Evolutionary conservation across 2,329 filamentous ascomycete species (phyloP).

Genomic region (Diplodia corticola): DNA sequence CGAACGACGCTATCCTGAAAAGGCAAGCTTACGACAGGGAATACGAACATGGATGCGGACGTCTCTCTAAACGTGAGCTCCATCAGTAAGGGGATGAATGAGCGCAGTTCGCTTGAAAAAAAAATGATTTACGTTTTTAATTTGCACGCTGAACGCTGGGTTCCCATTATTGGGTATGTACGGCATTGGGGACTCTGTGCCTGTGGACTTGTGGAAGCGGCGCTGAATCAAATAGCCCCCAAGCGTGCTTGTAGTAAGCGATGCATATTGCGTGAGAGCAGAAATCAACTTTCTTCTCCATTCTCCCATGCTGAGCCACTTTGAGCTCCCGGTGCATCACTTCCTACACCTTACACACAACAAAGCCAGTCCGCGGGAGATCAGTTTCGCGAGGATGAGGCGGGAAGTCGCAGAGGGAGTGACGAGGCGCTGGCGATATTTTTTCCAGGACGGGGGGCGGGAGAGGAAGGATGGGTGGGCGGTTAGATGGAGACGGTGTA

Average conservation of each 20-base stretch:
- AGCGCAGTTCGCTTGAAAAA: not conserved
- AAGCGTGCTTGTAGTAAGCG: too few species aligned
- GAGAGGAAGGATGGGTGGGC: too few species aligned
- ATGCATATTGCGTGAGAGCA: too few species aligned
- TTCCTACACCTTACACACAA: conserved; percentile 26
- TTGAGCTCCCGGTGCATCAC: not conserved
- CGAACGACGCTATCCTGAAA: not conserved
- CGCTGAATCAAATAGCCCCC: too few species aligned
- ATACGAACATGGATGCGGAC: not conserved
- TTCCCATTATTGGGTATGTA: too few species aligned
- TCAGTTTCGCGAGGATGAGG: conserved; percentile 65
- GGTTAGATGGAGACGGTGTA: conserved; percentile 54
- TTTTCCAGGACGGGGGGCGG: conserved; percentile 64
- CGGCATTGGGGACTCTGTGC: too few species aligned
- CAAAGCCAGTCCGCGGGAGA: conserved; percentile 30
- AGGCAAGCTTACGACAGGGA: conserved; percentile 5
- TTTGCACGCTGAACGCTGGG: not conserved
- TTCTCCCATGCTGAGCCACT: not conserved
- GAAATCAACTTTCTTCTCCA: not conserved
- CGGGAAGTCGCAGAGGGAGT: conserved; percentile 71
- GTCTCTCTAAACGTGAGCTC: not conserved
- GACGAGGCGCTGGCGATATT: conserved; percentile 66
- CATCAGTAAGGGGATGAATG: not conserved
- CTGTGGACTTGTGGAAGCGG: too few species aligned
- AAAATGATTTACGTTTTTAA: not conserved